A percentile compares a stretch with the other conserved stretches of the same genome.
Conservation (phyloP, 2,329 filamentous ascomycete species). For the Hypomyces rosellus region DNA sequence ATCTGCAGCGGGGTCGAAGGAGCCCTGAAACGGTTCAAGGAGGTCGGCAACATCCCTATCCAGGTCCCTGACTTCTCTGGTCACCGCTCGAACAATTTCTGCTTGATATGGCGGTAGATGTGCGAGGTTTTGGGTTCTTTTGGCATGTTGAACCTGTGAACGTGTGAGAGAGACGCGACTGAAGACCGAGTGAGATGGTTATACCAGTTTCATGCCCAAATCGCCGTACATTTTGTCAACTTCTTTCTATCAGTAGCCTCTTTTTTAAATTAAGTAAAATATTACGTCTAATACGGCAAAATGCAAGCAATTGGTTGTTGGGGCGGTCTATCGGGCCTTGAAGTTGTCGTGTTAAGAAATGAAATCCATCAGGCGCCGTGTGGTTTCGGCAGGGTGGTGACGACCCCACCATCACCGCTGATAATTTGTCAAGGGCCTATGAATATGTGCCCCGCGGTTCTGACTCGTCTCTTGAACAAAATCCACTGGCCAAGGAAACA, state of each 20-base stretch:
- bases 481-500: too few species aligned
- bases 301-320: too few species aligned
- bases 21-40: constrained; percentile 74
- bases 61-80: constrained; percentile 87
- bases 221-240: constrained; percentile 71
- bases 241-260: constrained; percentile 11
- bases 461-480: too few species aligned
- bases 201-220: constrained; percentile 75
- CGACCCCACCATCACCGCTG: too few species aligned
- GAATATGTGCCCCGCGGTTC: too few species aligned
- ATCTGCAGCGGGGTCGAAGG: constrained; percentile 78
- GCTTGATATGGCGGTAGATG: constrained; percentile 89
- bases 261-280: too few species aligned
- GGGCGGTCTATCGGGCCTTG: too few species aligned
- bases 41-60: constrained; percentile 77
- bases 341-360: too few species aligned
- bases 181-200: background rate
- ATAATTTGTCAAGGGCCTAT: too few species aligned
- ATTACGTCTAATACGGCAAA: too few species aligned
- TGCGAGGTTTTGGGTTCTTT: constrained; percentile 80
- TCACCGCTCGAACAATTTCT: constrained; percentile 79
- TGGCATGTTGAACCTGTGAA: constrained; percentile 82
- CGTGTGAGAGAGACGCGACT: constrained; percentile 1
- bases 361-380: too few species aligned
- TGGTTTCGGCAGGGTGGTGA: too few species aligned